A percentile compares a stretch with the other conserved stretches of the same genome.
phyloP scores from a whole-genome alignment of 305 asterid genomes.

The Fraxinus albicans region DNA sequence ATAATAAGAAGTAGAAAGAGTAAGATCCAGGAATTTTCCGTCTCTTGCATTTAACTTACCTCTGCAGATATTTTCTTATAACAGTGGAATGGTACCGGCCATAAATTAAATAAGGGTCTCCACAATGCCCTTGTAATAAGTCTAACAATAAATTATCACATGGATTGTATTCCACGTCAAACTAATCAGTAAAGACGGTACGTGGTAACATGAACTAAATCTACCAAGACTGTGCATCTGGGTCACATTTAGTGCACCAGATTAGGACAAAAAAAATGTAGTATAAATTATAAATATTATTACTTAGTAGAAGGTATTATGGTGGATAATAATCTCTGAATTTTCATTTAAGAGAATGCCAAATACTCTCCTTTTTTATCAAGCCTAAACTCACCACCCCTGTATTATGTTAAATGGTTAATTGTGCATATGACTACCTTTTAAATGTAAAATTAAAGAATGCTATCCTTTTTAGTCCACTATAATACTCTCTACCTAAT shows the following conservation, averaged over 20 bases:
- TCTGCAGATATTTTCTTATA: background rate
- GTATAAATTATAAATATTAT: background rate
- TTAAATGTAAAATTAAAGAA: background rate
- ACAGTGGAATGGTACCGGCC: background rate
- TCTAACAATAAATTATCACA: background rate
- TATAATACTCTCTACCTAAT: background rate
- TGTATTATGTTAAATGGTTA: background rate
- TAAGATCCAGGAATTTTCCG: background rate
- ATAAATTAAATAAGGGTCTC: background rate
- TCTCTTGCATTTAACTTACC: background rate
- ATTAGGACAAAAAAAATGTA: background rate
- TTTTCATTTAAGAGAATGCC: background rate
- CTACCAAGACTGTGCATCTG: background rate
- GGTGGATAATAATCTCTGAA: background rate
- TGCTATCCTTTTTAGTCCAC: background rate
- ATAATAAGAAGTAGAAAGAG: background rate
- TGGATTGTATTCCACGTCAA: background rate
- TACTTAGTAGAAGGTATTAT: background rate
- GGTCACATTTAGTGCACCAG: background rate
- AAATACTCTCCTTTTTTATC: background rate
- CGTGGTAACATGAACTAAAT: background rate
- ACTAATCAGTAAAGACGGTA: background rate
- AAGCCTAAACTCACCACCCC: background rate
- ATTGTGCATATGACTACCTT: background rate
- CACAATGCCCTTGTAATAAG: background rate